These are phyloP conservation scores for Gorgonomyces haynaldii DNA, from an alignment of 192 early-diverging fungal species.

Conservation along the genomic window DNA sequence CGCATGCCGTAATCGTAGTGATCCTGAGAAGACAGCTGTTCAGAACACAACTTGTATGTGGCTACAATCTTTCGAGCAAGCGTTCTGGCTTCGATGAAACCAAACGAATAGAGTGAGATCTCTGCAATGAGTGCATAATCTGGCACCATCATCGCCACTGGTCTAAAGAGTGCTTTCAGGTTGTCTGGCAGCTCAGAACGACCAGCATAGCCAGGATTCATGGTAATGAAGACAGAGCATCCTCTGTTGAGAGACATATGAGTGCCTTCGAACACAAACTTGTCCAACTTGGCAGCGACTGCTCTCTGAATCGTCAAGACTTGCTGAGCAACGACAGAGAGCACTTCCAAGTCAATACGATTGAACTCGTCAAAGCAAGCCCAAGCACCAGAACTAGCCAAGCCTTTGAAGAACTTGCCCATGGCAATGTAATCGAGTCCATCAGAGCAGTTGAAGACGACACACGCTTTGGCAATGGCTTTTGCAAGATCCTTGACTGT, in stretches of 20 bases:
- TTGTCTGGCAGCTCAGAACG: constrained; percentile 49
- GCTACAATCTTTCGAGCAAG: constrained; percentile 49
- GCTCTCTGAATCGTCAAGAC: constrained; percentile 48
- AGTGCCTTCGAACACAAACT: constrained; percentile 55
- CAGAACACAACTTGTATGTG: constrained; percentile 51
- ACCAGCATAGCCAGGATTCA: constrained; percentile 55
- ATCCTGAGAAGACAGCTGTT: constrained; percentile 52
- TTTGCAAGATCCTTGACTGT: constrained; percentile 51
- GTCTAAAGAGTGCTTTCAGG: constrained; percentile 49
- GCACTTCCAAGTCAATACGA: constrained; percentile 49
- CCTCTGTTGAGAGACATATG: constrained; percentile 44
- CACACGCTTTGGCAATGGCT: constrained; percentile 48
- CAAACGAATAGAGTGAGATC: constrained; percentile 50
- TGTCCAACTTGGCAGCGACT: constrained; percentile 42
- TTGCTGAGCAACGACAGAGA: constrained; percentile 53
- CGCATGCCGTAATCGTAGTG: constrained; percentile 57
- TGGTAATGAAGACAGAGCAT: constrained; percentile 51
- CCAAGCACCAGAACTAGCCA: constrained; percentile 50
- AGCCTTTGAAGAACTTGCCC: constrained; percentile 55
- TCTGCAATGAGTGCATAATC: constrained; percentile 54
- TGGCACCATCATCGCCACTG: constrained; percentile 55
- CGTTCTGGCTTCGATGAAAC: constrained; percentile 44
- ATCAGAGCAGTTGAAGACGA: constrained; percentile 55
- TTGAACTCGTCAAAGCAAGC: constrained; percentile 57
- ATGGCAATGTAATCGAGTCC: constrained; percentile 56